A percentile compares a stretch with the other conserved stretches of the same genome.
Evolutionary conservation across 169 alveolate species (phyloP).

Genomic region (Plasmodium vivax): DNA sequence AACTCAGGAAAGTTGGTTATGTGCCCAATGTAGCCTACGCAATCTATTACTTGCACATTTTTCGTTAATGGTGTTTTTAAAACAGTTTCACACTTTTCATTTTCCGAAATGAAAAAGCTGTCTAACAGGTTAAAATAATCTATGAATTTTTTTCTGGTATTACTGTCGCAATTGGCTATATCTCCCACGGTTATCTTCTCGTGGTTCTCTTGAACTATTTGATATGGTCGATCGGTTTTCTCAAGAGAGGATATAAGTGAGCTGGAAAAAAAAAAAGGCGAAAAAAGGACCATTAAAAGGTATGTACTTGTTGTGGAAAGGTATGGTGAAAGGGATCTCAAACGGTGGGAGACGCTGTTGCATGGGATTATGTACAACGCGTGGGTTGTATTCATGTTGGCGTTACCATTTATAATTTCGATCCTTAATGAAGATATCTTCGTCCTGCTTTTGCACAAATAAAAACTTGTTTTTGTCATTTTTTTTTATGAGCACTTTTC

Average conservation of each 20-base stretch:
- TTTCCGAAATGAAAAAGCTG: slow-evolving; percentile 21
- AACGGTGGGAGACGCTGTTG: neutral
- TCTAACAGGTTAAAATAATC: slow-evolving; percentile 23
- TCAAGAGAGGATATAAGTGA: slow-evolving; percentile 20
- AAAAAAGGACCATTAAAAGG: neutral
- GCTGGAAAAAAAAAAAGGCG: slow-evolving; percentile 18
- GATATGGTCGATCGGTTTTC: neutral
- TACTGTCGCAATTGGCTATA: slow-evolving; percentile 7
- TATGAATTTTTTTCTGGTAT: slow-evolving; percentile 7
- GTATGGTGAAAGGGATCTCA: neutral
- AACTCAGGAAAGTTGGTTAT: slow-evolving; percentile 1
- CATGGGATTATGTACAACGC: neutral
- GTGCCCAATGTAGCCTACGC: slow-evolving; percentile 31
- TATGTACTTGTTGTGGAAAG: neutral
- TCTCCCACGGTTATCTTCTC: slow-evolving; percentile 34
- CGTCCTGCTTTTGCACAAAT: slow-evolving; percentile 26
- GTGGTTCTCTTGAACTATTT: slow-evolving; percentile 8
- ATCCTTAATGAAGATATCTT: slow-evolving; percentile 24
- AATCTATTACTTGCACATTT: slow-evolving; percentile 10
- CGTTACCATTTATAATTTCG: slow-evolving; percentile 36
- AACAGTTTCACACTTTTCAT: slow-evolving; percentile 34
- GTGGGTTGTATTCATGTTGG: neutral
- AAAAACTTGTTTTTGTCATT: neutral
- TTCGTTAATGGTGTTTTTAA: slow-evolving; percentile 11
- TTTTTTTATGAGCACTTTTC: neutral